phyloP scores from a whole-genome alignment of 2,329 filamentous ascomycete genomes.

The Xylaria sp. region DNA sequence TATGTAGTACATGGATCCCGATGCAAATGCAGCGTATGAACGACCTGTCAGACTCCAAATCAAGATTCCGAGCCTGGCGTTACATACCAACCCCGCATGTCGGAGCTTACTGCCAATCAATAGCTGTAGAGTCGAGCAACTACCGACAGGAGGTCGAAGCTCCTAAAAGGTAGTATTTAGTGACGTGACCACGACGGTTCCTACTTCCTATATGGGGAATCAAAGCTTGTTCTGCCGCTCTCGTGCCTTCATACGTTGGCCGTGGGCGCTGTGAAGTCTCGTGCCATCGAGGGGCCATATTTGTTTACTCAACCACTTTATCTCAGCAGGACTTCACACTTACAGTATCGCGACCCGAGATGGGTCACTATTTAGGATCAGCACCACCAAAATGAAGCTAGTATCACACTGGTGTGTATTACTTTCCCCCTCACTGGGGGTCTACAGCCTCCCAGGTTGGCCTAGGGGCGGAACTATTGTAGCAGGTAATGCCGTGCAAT shows the following conservation, averaged over 20 bases:
- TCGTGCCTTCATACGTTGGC: background rate
- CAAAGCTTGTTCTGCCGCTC: background rate
- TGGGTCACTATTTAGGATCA: background rate
- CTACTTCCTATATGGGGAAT: no score
- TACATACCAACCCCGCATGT: constrained; percentile 16
- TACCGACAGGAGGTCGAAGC: background rate
- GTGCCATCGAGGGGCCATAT: background rate
- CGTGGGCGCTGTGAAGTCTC: background rate
- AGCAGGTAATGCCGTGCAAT: constrained; percentile 34
- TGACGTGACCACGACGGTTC: no score
- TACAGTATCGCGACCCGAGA: background rate
- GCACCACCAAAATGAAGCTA: background rate
- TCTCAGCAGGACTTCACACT: background rate
- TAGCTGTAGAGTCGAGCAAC: background rate
- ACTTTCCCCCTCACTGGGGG: constrained; percentile 1
- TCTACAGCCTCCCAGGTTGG: constrained; percentile 48
- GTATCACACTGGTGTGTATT: background rate
- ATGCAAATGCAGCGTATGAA: background rate
- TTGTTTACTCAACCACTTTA: background rate
- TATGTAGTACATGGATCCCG: constrained; percentile 3
- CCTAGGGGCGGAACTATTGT: constrained; percentile 40
- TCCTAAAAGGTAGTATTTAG: no score
- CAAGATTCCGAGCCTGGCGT: background rate
- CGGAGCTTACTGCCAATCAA: constrained; percentile 10
- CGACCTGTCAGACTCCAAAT: constrained; percentile 15